phyloP scores from a whole-genome alignment of 2,329 filamentous ascomycete genomes.

The Diplocarpon mali region DNA sequence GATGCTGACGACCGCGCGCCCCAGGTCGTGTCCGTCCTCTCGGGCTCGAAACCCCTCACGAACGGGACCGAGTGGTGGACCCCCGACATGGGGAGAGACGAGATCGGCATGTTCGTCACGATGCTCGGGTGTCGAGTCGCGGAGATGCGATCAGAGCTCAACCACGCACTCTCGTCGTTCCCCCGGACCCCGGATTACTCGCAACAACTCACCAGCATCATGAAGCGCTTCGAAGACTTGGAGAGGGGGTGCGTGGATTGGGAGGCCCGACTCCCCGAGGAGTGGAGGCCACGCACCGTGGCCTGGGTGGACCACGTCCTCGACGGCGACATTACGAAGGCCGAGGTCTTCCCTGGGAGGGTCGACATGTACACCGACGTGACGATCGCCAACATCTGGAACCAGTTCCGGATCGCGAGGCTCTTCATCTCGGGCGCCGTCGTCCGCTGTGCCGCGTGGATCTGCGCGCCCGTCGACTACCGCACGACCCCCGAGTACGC shows the following conservation, averaged over 20 bases:
- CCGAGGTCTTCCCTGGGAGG: constrained; percentile 48
- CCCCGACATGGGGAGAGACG: constrained; percentile 38
- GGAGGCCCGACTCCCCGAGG: constrained; percentile 38
- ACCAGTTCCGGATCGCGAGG: constrained; percentile 41
- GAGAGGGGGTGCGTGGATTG: constrained; percentile 43
- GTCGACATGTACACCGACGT: constrained; percentile 49
- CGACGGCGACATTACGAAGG: constrained; percentile 38
- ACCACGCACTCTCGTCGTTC: constrained; percentile 36
- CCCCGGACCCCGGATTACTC: constrained; percentile 38
- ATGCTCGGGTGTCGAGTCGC: constrained; percentile 41
- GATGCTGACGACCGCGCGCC: constrained; percentile 32
- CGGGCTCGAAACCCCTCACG: constrained; percentile 38
- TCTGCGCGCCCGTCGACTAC: constrained; percentile 49
- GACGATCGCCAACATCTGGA: constrained; percentile 47
- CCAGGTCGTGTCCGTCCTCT: constrained; percentile 46
- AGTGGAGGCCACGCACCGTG: constrained; percentile 41
- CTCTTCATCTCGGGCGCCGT: constrained; percentile 44
- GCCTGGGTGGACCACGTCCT: constrained; percentile 46
- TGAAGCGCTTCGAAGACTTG: constrained; percentile 39
- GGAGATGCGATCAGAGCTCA: constrained; percentile 45
- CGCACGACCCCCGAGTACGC: constrained; percentile 52
- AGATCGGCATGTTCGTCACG: constrained; percentile 33
- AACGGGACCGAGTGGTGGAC: constrained; percentile 52
- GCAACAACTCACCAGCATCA: constrained; percentile 39
- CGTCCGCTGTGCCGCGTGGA: constrained; percentile 50